phyloP scores from a whole-genome alignment of 768 basidiomycete species.

The Macrolepiota albuminosa region DNA sequence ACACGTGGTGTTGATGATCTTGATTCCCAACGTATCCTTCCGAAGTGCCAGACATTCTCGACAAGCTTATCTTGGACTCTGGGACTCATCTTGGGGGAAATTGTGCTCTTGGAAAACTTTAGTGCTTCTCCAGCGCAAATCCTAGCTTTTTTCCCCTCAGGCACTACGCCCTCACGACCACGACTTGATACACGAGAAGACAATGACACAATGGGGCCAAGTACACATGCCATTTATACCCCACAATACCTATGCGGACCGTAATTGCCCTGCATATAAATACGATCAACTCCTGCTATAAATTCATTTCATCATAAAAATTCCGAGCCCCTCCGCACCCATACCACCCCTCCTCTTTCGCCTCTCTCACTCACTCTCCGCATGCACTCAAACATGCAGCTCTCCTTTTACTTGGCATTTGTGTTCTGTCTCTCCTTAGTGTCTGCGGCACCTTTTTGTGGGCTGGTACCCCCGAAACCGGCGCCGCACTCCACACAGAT shows the following conservation, averaged over 20 bases:
- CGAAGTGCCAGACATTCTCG: not conserved
- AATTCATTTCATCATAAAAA: not conserved
- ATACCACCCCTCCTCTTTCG: not conserved
- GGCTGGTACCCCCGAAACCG: slow-evolving; percentile 26
- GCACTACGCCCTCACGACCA: not conserved
- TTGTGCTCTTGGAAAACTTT: not conserved
- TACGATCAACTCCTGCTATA: not conserved
- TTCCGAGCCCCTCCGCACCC: not conserved
- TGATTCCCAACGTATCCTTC: not conserved
- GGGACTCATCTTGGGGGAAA: no score
- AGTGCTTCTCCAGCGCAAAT: not conserved
- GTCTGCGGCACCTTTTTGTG: slow-evolving; percentile 27
- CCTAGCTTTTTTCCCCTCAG: not conserved
- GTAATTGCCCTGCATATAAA: not conserved
- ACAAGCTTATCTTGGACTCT: not conserved
- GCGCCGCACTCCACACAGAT: not conserved
- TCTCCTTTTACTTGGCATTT: slow-evolving; percentile 6
- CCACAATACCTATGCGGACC: not conserved
- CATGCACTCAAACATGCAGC: slow-evolving; percentile 3
- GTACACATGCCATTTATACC: slow-evolving; percentile 6
- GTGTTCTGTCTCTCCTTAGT: slow-evolving; percentile 23
- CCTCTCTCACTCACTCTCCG: not conserved
- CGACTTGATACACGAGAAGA: slow-evolving; percentile 5
- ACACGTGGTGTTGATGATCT: not conserved
- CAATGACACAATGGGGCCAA: slow-evolving; percentile 9